A percentile compares a stretch with the other conserved stretches of the same genome.
Evolutionary conservation across 2,329 filamentous ascomycete genomes (phyloP).

Genomic region (Laburnicola sp.): DNA sequence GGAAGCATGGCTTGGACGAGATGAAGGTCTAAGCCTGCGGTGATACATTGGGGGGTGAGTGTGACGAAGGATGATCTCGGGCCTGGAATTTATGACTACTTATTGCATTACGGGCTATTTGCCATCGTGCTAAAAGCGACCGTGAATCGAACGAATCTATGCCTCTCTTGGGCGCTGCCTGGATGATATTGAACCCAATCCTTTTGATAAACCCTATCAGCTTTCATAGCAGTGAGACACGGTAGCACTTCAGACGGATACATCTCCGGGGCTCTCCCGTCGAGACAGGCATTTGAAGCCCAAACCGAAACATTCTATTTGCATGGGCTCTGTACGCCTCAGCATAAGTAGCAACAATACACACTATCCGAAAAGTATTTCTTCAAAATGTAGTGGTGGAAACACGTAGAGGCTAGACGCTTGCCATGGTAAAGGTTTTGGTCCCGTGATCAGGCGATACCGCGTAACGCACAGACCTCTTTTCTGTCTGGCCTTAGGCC

Average conservation of each 20-base stretch:
- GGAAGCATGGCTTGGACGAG: slow-evolving; percentile 90
- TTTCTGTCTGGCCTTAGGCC: slow-evolving; percentile 32
- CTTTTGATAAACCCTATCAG: too few relatives aligned
- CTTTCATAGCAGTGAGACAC: too few relatives aligned
- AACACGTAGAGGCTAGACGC: too few relatives aligned
- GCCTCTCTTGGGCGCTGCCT: slow-evolving; percentile 19
- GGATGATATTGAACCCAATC: too few relatives aligned
- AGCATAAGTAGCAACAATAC: too few relatives aligned
- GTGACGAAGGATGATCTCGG: slow-evolving; percentile 26
- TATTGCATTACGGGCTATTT: slow-evolving; percentile 46
- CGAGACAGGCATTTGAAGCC: too few relatives aligned
- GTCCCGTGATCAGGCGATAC: slow-evolving; percentile 28
- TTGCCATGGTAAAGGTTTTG: not conserved
- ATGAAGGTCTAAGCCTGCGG: slow-evolving; percentile 76
- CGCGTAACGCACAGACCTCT: slow-evolving; percentile 22
- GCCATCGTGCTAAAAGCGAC: slow-evolving; percentile 39
- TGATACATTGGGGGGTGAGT: slow-evolving; percentile 9
- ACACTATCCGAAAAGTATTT: too few relatives aligned
- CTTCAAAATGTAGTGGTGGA: too few relatives aligned
- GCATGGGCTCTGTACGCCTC: too few relatives aligned
- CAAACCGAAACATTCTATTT: too few relatives aligned
- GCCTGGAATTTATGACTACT: slow-evolving; percentile 43
- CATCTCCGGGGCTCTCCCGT: too few relatives aligned
- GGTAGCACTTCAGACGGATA: too few relatives aligned
- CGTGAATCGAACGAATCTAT: slow-evolving; percentile 34